Evolutionary conservation across 2,329 filamentous ascomycete genomes (phyloP), one percentile per base, ranked within the genome.

Genomic region (Aspergillus fischeri): DNA sequence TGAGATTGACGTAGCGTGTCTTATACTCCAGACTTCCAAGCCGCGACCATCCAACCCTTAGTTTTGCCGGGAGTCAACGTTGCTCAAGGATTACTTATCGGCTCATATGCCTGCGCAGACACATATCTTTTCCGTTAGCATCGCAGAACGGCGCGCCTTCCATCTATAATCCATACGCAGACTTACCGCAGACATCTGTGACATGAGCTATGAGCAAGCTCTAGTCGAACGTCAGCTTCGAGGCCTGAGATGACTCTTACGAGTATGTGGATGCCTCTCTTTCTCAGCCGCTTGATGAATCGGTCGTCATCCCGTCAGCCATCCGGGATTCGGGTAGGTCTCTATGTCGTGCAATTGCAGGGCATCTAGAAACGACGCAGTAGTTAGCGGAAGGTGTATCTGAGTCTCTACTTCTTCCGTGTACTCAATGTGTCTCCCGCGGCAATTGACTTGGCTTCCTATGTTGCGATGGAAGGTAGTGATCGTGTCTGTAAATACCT

Each of bases 361-460:
- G 17, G n/a, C 1, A 4, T 4, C 10, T 21, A 24, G n/a, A 24
- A 17, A 21, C 21, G 11, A 44, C 0, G 41, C 4, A 44, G 14
- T 38, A 38, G 32, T 38, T 44, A 24, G n/a, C n/a, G 1, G 21
- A 7, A 4, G 8, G 8, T 9, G 20, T 20, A 11, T 20, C 21
- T 3, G 21, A 21, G 21, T 44, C 41, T 44, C 41, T 20, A 8
- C 41, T 44, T 5, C 20, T 44, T 44, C 41, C 41, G 41, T 44
- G n/a, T 4, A 10, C 1, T 21, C 3, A 24, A 1, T 9, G 41
- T 3, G 2, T 9, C 21, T 9, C 3, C n/a, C 7, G 3, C 2
- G 32, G 32, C 11, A 6, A 6, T 35, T 35, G 14, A 20, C 41
- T n/a, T 20, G n/a, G n/a, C 10, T 24, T 21, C 11, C n/a, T 11